A percentile compares a stretch with the other conserved stretches of the same genome.
phyloP scores from a whole-genome alignment of 371 early-diverging fungal genomes.

The Globomyces sp. region DNA sequence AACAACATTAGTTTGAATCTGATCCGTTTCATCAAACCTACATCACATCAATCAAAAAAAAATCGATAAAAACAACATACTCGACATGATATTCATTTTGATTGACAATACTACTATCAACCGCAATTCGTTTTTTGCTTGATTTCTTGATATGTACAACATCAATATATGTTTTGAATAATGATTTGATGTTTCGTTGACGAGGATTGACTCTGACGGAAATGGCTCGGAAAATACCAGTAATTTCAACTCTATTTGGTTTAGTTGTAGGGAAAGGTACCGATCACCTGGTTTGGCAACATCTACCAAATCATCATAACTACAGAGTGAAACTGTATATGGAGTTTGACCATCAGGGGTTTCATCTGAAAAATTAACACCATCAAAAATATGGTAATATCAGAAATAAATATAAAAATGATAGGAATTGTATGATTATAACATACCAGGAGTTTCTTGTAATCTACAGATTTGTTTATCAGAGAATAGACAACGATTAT shows the following conservation, averaged over 20 bases:
- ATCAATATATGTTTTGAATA: constrained; percentile 97
- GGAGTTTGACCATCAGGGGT: constrained; percentile 99
- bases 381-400: background rate
- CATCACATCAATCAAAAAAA: background rate
- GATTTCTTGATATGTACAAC: constrained; percentile 88
- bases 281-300: constrained; percentile 94
- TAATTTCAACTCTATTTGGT: constrained; percentile 74
- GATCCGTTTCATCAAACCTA: constrained; percentile 67
- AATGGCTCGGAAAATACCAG: constrained; percentile 95
- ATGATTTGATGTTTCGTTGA: constrained; percentile 85
- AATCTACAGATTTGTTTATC: constrained; percentile 97
- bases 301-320: constrained; percentile 97
- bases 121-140: constrained; percentile 68
- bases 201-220: constrained; percentile 96
- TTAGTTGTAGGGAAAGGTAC: too few species aligned
- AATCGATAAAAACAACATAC: constrained; percentile 23
- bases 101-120: constrained; percentile 40
- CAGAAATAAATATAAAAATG: background rate
- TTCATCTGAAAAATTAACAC: constrained; percentile 57
- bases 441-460: constrained; percentile 90
- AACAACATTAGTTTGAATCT: constrained; percentile 44
- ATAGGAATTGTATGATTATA: constrained; percentile 41
- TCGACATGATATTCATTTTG: constrained; percentile 52
- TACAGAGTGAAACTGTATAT: constrained; percentile 89
- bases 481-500: constrained; percentile 90